Evolutionary conservation across 2,329 filamentous ascomycete species (phyloP), one percentile per base, ranked within the genome.

Genomic region (Fusarium oxysporum): DNA sequence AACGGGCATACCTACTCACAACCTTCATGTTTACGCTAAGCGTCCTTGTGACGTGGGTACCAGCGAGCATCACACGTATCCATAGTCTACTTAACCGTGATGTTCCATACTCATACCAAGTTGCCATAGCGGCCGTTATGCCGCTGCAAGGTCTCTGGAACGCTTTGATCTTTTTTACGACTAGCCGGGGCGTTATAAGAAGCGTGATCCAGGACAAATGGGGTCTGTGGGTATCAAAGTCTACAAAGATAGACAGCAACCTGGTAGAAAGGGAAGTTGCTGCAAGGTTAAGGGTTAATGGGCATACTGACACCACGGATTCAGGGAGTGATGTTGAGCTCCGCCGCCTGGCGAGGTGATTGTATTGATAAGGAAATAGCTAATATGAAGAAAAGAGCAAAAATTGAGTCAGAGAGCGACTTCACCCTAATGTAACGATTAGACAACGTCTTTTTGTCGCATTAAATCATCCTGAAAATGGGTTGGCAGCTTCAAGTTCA

Each of bases 101-200:
- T 21, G 55, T 58, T 11, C 23, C 41, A 21, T 58, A 58, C 55
- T 48, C 55, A n/a, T 58, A 58, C 0, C 55, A 58, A 7, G 55
- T 58, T 37, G 55, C 55, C 8, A 58, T 58, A 13, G 55, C 33
- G 1, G 41, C 32, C 1, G 55, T 58, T 1, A 58, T 58, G 55
- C 55, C 41, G 0, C 8, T 58, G 19, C 55, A 58, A 19, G 55
- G 55, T 48, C 19, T 58, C 0, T 58, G 55, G 55, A 58, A 58
- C 19, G 55, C 55, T 8, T 13, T 58, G 7, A 58, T 58, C 4
- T 58, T 58, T 6, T 58, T 58, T 2, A 48, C 55, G 1, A 48
- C 55, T 3, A 58, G 55, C 6, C 40, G 40, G 10, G 13, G 6
- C 3, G 19, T 37, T 10, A 4, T 57, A 3, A 37, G 3, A 16